These are phyloP conservation scores for Prototheca wickerhamii DNA, from an alignment of 163 green algal species.

Conservation along the genomic window DNA sequence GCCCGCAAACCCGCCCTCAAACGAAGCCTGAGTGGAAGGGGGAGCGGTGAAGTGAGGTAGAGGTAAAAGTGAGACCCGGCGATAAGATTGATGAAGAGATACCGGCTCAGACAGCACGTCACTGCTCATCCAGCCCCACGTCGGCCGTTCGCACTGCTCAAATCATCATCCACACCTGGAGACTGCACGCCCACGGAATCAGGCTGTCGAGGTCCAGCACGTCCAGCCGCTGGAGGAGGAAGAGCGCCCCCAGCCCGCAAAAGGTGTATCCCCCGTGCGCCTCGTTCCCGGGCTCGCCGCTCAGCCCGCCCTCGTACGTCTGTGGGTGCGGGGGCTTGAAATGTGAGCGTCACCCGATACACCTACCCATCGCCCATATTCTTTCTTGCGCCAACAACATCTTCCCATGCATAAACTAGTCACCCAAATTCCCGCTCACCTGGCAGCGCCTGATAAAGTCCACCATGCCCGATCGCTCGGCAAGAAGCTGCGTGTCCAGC, in stretches of 20 bases:
- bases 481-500: conserved; percentile 59
- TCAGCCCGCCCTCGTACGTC: conserved; percentile 77
- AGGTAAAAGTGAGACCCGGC: too few relatives aligned
- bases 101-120: too few relatives aligned
- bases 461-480: conserved; percentile 35
- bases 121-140: too few relatives aligned
- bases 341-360: background rate
- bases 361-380: too few relatives aligned
- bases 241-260: conserved; percentile 77
- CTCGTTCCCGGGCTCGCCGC: conserved; percentile 91
- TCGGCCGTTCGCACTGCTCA: too few relatives aligned
- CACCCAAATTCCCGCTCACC: too few relatives aligned
- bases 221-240: conserved; percentile 48
- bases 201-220: background rate
- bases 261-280: conserved; percentile 97
- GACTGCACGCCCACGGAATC: background rate
- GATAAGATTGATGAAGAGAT: background rate
- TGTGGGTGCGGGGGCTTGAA: conserved; percentile 5
- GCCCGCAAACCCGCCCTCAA: conserved; percentile 93
- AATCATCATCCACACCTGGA: background rate
- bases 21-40: conserved; percentile 49
- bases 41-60: background rate
- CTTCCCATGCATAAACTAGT: too few relatives aligned
- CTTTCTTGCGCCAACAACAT: too few relatives aligned
- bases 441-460: conserved; percentile 61